A percentile compares a stretch with the other conserved stretches of the same genome.
phyloP scores from a whole-genome alignment of 2,329 filamentous ascomycete genomes.

The Didymella segeticola region DNA sequence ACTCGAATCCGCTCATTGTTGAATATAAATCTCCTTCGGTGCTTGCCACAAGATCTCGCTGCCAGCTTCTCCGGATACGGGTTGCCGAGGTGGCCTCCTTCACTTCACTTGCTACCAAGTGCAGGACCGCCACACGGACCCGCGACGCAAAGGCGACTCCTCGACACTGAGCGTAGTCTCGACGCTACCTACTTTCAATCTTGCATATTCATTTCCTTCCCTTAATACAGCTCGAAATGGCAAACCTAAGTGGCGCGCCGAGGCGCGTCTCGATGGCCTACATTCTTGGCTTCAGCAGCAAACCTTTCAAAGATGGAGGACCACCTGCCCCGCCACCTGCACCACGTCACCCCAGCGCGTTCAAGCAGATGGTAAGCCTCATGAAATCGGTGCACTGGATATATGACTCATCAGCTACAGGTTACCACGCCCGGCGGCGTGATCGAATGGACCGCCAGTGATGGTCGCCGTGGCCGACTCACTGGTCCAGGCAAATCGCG shows the following conservation, averaged over 20 bases:
- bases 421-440: conserved; percentile 32
- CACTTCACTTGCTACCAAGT: conserved; percentile 2
- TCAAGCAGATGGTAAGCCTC: conserved; percentile 23
- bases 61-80: too few relatives aligned
- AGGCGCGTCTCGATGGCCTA: conserved; percentile 37
- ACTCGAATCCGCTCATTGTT: too few relatives aligned
- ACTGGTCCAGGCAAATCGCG: conserved; percentile 25
- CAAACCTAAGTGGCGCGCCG: conserved; percentile 14
- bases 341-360: conserved; percentile 8
- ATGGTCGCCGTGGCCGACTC: conserved; percentile 40
- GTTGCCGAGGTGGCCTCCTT: too few relatives aligned
- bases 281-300: conserved; percentile 38
- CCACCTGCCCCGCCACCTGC: conserved; percentile 19
- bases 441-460: conserved; percentile 43
- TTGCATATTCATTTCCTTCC: neutral
- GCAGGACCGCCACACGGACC: conserved; percentile 7
- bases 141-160: neutral
- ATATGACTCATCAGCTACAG: conserved; percentile 17
- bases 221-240: conserved; percentile 16
- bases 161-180: neutral
- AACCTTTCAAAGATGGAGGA: conserved; percentile 37
- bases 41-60: too few relatives aligned
- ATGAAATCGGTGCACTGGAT: accelerated
- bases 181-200: neutral
- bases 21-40: too few relatives aligned